Conservation (phyloP, 306 rosid genomes). For the Pyrus bretschneideri region DNA sequence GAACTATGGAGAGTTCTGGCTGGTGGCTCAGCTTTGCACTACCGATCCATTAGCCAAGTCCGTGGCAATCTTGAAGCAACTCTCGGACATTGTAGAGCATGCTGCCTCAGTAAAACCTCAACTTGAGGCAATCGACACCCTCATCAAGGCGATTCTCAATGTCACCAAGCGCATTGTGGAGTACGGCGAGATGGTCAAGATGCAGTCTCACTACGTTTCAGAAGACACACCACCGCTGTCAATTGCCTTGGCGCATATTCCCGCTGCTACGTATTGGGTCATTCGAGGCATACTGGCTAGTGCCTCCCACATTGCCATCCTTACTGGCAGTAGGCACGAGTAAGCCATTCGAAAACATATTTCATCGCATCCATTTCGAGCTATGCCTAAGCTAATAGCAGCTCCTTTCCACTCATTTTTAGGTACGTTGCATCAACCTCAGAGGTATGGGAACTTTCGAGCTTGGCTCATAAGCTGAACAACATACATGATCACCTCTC, state of each 20-base stretch:
- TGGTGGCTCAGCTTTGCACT: conserved; percentile 50
- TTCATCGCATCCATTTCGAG: neutral
- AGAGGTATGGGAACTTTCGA: conserved; percentile 70
- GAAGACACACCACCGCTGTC: conserved; percentile 61
- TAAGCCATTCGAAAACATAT: conserved; percentile 24
- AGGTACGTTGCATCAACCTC: conserved; percentile 51
- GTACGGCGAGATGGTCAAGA: conserved; percentile 31
- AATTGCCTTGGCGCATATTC: conserved; percentile 51
- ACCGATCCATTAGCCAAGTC: conserved; percentile 65
- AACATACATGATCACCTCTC: conserved; percentile 57
- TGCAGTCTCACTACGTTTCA: conserved; percentile 62
- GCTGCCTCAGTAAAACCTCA: conserved; percentile 46
- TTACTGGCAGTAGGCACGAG: conserved; percentile 60
- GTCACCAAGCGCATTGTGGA: conserved; percentile 52
- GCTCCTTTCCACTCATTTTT: conserved; percentile 10
- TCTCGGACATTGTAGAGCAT: conserved; percentile 52
- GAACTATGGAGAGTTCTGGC: conserved; percentile 77
- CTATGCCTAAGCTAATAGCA: neutral
- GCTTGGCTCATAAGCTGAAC: conserved; percentile 66
- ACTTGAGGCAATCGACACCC: conserved; percentile 52
- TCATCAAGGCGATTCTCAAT: conserved; percentile 39
- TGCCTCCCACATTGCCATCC: conserved; percentile 48
- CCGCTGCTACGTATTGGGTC: conserved; percentile 80
- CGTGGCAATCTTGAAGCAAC: conserved; percentile 66
- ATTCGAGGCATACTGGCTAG: conserved; percentile 64